These are phyloP conservation scores for Gossypium longicalyx DNA, from an alignment of 345 rosid species.

Conservation along the genomic window DNA sequence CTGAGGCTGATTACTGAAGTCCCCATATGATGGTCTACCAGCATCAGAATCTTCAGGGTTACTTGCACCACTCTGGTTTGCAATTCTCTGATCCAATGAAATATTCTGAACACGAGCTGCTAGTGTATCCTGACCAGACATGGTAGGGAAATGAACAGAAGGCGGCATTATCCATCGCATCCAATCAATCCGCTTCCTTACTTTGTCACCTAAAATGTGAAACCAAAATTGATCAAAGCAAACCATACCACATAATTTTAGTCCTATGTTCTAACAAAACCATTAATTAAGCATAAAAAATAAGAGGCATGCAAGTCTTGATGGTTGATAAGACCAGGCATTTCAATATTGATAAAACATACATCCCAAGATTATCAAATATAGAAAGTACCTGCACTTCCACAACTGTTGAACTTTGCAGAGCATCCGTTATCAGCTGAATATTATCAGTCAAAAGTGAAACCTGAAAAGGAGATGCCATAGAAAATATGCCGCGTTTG, in stretches of 20 bases:
- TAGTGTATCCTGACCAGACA: slow-evolving; percentile 26
- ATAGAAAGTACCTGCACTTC: slow-evolving; percentile 69
- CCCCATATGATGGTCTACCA: slow-evolving; percentile 25
- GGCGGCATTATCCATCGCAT: slow-evolving; percentile 48
- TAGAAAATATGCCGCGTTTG: slow-evolving; percentile 2
- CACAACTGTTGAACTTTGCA: slow-evolving; percentile 52
- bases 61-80: slow-evolving; percentile 13
- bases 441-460: slow-evolving; percentile 54
- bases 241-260: neutral
- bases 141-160: slow-evolving; percentile 29
- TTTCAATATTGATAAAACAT: neutral
- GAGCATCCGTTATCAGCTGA: slow-evolving; percentile 60
- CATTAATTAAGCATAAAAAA: neutral
- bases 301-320: neutral
- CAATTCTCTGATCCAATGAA: slow-evolving; percentile 31
- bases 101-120: slow-evolving; percentile 26
- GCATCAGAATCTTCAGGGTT: neutral
- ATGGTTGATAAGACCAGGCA: neutral
- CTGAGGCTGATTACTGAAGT: slow-evolving; percentile 10
- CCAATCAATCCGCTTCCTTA: slow-evolving; percentile 72
- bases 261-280: neutral
- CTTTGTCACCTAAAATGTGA: slow-evolving; percentile 50
- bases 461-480: slow-evolving; percentile 41
- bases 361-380: neutral
- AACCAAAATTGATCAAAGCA: neutral